phyloP scores from a whole-genome alignment of 495 filamentous ascomycete species.

The Ramalina peruviana region DNA sequence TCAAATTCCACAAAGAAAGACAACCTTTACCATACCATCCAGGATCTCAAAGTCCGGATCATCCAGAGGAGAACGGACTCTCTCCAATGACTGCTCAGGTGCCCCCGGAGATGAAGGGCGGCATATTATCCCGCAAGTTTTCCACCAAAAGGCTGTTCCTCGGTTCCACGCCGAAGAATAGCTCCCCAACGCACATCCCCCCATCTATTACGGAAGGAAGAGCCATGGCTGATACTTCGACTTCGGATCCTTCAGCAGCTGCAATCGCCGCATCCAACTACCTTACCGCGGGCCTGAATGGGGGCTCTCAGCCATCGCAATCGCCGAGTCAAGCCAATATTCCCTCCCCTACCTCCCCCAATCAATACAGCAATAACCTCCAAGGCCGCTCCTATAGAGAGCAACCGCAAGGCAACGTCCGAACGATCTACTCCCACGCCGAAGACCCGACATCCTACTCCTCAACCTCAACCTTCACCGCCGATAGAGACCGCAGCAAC shows the following conservation, averaged over 20 bases:
- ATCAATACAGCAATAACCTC: conserved; percentile 35
- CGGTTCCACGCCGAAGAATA: conserved; percentile 65
- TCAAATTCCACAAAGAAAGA: conserved; percentile 82
- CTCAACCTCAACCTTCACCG: conserved; percentile 11
- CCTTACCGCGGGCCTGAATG: conserved; percentile 56
- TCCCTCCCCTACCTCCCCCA: conserved; percentile 75
- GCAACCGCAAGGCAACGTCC: conserved; percentile 20
- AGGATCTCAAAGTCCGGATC: conserved; percentile 19
- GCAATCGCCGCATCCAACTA: conserved; percentile 64
- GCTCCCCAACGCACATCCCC: conserved; percentile 63
- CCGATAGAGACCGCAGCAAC: conserved; percentile 24
- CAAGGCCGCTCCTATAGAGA: conserved; percentile 28
- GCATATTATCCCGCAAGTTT: conserved; percentile 60
- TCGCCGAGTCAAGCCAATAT: conserved; percentile 35
- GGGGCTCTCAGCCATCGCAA: conserved; percentile 48
- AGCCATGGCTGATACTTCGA: conserved; percentile 34
- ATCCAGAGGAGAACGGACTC: conserved; percentile 24
- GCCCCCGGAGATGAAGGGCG: conserved; percentile 26
- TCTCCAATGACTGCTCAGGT: conserved; percentile 24
- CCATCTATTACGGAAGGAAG: conserved; percentile 39
- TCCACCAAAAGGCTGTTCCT: conserved; percentile 86
- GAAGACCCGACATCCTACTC: conserved; percentile 27
- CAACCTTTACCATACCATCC: conserved; percentile 58
- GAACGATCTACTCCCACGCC: conserved; percentile 29
- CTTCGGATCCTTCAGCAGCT: conserved; percentile 47